Evolutionary conservation across 1,139 yeast species (phyloP).

Genomic region (Blastobotrys persicus): DNA sequence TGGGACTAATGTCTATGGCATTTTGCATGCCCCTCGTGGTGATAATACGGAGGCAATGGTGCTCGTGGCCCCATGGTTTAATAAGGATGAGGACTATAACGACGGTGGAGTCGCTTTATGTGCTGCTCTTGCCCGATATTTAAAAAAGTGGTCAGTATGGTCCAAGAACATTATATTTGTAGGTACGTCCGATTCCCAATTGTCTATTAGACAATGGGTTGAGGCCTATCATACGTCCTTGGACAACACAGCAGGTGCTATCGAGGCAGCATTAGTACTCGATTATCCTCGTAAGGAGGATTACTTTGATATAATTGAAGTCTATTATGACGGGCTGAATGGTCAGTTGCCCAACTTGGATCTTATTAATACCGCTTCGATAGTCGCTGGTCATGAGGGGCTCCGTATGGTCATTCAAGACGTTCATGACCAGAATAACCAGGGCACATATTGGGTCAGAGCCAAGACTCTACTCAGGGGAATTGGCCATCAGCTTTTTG

Average conservation of each 20-base stretch:
- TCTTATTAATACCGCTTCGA: constrained; percentile 73
- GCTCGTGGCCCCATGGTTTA: constrained; percentile 82
- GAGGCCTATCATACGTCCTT: constrained; percentile 86
- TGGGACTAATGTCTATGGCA: constrained; percentile 68
- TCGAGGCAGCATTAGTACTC: constrained; percentile 85
- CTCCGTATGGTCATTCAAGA: constrained; percentile 68
- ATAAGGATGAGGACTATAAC: constrained; percentile 56
- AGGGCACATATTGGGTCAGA: constrained; percentile 47
- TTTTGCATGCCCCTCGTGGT: constrained; percentile 90
- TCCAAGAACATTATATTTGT: constrained; percentile 89
- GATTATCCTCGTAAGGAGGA: constrained; percentile 67
- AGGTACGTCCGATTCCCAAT: constrained; percentile 68
- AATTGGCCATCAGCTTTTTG: constrained; percentile 60
- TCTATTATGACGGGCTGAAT: constrained; percentile 82
- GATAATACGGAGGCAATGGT: constrained; percentile 97
- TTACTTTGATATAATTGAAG: constrained; percentile 68
- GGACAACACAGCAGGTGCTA: constrained; percentile 90
- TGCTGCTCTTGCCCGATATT: constrained; percentile 72
- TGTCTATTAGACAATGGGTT: constrained; percentile 82
- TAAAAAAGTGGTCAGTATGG: constrained; percentile 88
- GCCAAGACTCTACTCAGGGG: constrained; percentile 62
- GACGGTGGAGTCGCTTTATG: constrained; percentile 78
- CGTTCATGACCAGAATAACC: constrained; percentile 28
- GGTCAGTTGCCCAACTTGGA: constrained; percentile 96
- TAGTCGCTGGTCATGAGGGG: constrained; percentile 70